Evolutionary conservation across 1,284 basidiomycete genomes (phyloP).

Genomic region (Apiotrichum sp.): DNA sequence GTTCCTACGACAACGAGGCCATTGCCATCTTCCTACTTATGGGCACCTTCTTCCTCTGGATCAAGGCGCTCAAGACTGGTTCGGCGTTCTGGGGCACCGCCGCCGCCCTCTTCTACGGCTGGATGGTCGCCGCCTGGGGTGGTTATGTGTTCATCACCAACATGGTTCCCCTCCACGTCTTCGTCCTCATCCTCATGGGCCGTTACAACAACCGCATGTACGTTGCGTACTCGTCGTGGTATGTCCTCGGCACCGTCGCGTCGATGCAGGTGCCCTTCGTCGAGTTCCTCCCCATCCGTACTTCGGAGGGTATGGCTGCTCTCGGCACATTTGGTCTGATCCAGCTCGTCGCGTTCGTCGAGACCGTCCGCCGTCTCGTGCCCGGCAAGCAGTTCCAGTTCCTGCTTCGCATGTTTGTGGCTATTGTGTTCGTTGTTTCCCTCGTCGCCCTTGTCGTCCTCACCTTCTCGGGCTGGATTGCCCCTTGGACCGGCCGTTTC

Average conservation of each 20-base stretch:
- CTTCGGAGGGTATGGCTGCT: conserved; percentile 98
- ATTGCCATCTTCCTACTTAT: conserved; percentile 99
- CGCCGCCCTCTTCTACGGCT: conserved; percentile 96
- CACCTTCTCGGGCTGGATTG: conserved; percentile 92
- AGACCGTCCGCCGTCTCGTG: conserved; percentile 81
- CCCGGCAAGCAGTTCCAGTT: conserved; percentile 89
- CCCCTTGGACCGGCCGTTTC: conserved; percentile 98
- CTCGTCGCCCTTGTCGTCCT: conserved; percentile 65
- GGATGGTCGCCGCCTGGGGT: conserved; percentile 99
- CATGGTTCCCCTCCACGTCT: conserved; percentile 95
- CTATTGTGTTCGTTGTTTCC: conserved; percentile 66
- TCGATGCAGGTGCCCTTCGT: conserved; percentile 99
- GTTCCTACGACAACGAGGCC: conserved; percentile 99
- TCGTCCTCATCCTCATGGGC: conserved; percentile 95
- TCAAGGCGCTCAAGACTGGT: conserved; percentile 90
- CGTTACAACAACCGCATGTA: conserved; percentile 88
- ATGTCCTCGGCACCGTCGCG: conserved; percentile 90
- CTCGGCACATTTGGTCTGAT: conserved; percentile 94
- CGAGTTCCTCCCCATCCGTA: conserved; percentile 96
- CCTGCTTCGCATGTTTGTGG: conserved; percentile 64
- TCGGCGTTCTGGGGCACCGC: conserved; percentile 85
- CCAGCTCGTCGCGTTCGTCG: conserved; percentile 91
- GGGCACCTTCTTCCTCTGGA: conserved; percentile 98
- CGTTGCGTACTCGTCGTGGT: conserved; percentile 94
- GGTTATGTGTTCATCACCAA: conserved; percentile 99